These are phyloP conservation scores for Thermothielavioides terrestris DNA, from an alignment of 495 filamentous ascomycete species.

Conservation along the genomic window DNA sequence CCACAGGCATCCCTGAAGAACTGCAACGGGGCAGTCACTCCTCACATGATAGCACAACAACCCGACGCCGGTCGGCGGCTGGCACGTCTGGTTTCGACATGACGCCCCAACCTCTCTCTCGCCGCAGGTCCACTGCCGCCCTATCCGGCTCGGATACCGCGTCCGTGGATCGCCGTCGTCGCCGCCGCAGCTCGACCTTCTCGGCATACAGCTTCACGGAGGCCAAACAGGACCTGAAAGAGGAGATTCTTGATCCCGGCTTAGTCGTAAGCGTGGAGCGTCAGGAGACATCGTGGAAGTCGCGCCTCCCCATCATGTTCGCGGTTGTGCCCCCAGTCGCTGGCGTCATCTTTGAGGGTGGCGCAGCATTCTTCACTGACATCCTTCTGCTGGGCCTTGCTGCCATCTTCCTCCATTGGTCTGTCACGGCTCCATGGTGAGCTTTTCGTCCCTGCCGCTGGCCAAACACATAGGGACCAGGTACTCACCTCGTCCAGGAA, in stretches of 20 bases:
- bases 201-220: slow-evolving; percentile 63
- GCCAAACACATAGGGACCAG: neutral
- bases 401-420: slow-evolving; percentile 88
- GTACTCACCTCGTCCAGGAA: slow-evolving; percentile 44
- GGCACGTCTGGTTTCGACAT: too few relatives aligned
- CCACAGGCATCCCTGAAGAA: too few relatives aligned
- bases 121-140: neutral
- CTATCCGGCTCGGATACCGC: neutral
- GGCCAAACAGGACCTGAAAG: slow-evolving; percentile 55
- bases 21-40: too few relatives aligned
- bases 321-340: slow-evolving; percentile 78
- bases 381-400: slow-evolving; percentile 68
- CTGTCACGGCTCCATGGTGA: slow-evolving; percentile 81
- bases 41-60: too few relatives aligned
- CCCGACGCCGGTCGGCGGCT: too few relatives aligned
- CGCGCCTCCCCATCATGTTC: slow-evolving; percentile 69
- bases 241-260: slow-evolving; percentile 63
- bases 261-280: slow-evolving; percentile 16
- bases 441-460: neutral
- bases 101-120: too few relatives aligned
- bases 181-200: slow-evolving; percentile 62
- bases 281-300: slow-evolving; percentile 42
- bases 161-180: slow-evolving; percentile 24
- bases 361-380: slow-evolving; percentile 74
- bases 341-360: slow-evolving; percentile 78